Percentiles rank a stretch among this genome's conserved stretches.
phyloP scores from a whole-genome alignment of 129 eudicot species.

The Arctium lappa region DNA sequence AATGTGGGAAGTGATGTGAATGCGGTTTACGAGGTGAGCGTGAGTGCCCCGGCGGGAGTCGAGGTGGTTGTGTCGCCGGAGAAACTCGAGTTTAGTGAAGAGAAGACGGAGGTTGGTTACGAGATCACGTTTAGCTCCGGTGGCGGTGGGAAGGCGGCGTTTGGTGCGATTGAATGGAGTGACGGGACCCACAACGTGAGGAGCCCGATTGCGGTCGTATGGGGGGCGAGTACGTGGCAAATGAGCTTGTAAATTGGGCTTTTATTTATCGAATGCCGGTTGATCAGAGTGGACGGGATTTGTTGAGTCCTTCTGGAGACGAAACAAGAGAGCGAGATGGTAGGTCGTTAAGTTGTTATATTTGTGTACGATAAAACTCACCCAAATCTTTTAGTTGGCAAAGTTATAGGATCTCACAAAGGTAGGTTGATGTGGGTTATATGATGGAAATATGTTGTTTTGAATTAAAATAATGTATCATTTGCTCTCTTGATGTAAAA shows the following conservation, averaged over 20 bases:
- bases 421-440: background rate
- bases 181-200: slow-evolving; percentile 79
- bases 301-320: background rate
- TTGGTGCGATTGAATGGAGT: slow-evolving; percentile 84
- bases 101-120: slow-evolving; percentile 40
- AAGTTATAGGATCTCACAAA: background rate
- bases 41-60: slow-evolving; percentile 63
- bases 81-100: slow-evolving; percentile 59
- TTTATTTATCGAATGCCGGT: background rate
- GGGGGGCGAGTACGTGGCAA: slow-evolving; percentile 34
- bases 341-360: background rate
- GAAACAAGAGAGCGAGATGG: background rate
- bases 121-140: slow-evolving; percentile 54
- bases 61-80: slow-evolving; percentile 72
- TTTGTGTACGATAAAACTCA: background rate
- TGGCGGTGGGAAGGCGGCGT: slow-evolving; percentile 30
- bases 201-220: slow-evolving; percentile 76
- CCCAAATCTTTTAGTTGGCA: background rate
- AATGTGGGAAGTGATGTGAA: slow-evolving; percentile 62
- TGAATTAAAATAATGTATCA: background rate
- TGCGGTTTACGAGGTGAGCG: slow-evolving; percentile 61
- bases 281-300: background rate
- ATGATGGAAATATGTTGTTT: background rate
- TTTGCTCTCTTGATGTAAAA: background rate
- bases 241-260: slow-evolving; percentile 21